phyloP scores from a whole-genome alignment of 2,329 filamentous ascomycete genomes.

The Fusarium agapanthi region DNA sequence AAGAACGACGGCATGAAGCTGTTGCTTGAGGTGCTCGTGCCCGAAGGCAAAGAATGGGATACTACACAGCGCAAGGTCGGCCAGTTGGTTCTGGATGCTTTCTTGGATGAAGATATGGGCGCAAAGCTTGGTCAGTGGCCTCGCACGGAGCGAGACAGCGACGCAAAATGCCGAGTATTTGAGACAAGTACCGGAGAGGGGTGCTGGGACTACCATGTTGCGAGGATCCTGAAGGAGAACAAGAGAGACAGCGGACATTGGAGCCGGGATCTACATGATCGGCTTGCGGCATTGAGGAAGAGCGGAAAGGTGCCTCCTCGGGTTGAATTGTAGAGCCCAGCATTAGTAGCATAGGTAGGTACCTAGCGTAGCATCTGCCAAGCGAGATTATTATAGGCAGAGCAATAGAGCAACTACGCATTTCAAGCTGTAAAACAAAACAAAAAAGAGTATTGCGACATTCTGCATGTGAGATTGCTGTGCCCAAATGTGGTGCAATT shows the following conservation, averaged over 20 bases:
- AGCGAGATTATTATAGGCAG: not conserved
- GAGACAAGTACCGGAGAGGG: conserved; percentile 53
- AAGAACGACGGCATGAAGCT: conserved; percentile 61
- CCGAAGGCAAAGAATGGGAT: conserved; percentile 58
- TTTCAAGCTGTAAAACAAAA: not conserved
- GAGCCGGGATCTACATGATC: conserved; percentile 54
- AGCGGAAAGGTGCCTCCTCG: conserved; percentile 37
- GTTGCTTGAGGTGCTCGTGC: conserved; percentile 62
- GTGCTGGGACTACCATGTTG: conserved; percentile 67
- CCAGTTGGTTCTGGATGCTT: conserved; percentile 69
- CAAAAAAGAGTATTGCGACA: not conserved
- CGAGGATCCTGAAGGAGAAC: conserved; percentile 50
- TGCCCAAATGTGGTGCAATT: not conserved
- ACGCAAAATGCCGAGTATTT: conserved; percentile 48
- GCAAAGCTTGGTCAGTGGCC: conserved; percentile 67
- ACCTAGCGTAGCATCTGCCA: not conserved
- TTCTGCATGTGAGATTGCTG: not conserved
- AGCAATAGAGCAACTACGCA: not conserved
- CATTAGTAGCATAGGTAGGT: not conserved
- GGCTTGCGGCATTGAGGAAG: conserved; percentile 47
- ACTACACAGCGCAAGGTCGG: conserved; percentile 63
- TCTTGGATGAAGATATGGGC: conserved; percentile 72
- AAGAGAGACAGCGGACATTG: conserved; percentile 53
- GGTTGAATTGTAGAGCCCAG: conserved; percentile 46
- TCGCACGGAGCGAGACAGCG: conserved; percentile 44